Conservation (phyloP, 768 basidiomycete genomes). For the Tulasnella sp. region DNA sequence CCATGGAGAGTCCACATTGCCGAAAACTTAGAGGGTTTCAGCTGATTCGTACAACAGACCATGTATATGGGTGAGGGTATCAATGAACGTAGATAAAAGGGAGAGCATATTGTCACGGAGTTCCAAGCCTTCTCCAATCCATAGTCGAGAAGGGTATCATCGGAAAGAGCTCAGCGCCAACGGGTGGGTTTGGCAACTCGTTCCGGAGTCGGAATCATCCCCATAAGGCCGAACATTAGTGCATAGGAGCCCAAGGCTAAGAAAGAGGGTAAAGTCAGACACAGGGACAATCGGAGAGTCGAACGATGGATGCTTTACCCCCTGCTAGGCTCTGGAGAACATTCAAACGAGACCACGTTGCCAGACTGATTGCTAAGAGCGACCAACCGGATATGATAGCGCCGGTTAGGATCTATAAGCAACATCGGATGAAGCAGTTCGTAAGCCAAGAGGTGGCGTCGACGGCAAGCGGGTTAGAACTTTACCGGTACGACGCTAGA, state of each 20-base stretch:
- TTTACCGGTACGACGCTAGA: constrained; percentile 18
- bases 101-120: background rate
- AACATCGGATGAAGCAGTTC: background rate
- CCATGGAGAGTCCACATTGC: background rate
- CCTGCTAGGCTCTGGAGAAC: constrained; percentile 14
- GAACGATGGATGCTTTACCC: background rate
- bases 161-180: background rate
- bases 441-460: background rate
- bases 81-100: background rate
- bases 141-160: background rate
- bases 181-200: background rate
- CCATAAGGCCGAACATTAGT: constrained; percentile 24
- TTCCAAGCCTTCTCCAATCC: background rate
- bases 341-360: constrained; percentile 11
- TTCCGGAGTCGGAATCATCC: constrained; percentile 13
- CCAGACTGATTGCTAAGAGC: constrained; percentile 1
- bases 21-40: background rate
- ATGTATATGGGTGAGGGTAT: background rate
- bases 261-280: background rate
- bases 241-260: constrained; percentile 22
- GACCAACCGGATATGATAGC: constrained; percentile 19
- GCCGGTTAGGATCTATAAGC: constrained; percentile 9
- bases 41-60: background rate
- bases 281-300: background rate
- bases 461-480: background rate